A percentile compares a stretch with the other conserved stretches of the same genome.
Evolutionary conservation across 2,329 filamentous ascomycete genomes (phyloP).

Genomic region (Volutella citrinella): DNA sequence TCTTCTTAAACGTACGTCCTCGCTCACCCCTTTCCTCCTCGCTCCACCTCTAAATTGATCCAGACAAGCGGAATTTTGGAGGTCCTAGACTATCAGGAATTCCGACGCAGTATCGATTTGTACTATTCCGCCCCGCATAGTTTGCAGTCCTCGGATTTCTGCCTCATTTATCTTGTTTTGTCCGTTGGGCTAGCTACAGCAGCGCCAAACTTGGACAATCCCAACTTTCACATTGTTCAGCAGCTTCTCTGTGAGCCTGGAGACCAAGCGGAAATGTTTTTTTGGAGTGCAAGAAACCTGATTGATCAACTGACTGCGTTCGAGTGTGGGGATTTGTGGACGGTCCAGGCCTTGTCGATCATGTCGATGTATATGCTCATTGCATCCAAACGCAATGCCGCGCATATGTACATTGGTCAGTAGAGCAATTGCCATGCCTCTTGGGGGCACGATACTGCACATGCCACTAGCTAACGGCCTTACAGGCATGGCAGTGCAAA

Average conservation of each 20-base stretch:
- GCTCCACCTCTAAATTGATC: not conserved
- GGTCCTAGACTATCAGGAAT: slow-evolving; percentile 51
- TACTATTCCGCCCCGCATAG: slow-evolving; percentile 54
- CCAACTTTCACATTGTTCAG: slow-evolving; percentile 48
- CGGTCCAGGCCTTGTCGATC: slow-evolving; percentile 59
- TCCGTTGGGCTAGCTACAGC: slow-evolving; percentile 61
- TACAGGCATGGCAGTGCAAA: slow-evolving; percentile 63
- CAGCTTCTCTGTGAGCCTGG: slow-evolving; percentile 45
- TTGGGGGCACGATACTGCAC: too few relatives aligned
- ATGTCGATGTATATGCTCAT: slow-evolving; percentile 64
- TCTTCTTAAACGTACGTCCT: slow-evolving; percentile 55
- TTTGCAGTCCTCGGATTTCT: slow-evolving; percentile 50
- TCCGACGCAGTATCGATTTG: slow-evolving; percentile 46
- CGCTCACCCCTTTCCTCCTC: not conserved
- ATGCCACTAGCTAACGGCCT: too few relatives aligned
- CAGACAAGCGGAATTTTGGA: slow-evolving; percentile 61
- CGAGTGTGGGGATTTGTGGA: slow-evolving; percentile 63
- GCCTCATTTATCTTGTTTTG: slow-evolving; percentile 59
- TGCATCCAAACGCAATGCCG: slow-evolving; percentile 59
- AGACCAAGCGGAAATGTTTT: slow-evolving; percentile 61
- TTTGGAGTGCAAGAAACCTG: slow-evolving; percentile 55
- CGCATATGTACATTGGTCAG: slow-evolving; percentile 59
- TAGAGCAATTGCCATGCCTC: too few relatives aligned
- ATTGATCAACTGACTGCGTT: slow-evolving; percentile 45
- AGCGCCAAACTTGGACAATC: slow-evolving; percentile 45